Evolutionary conservation across 805 yeast species (phyloP).

Genomic region (Kluyveromyces nonfermentans): DNA sequence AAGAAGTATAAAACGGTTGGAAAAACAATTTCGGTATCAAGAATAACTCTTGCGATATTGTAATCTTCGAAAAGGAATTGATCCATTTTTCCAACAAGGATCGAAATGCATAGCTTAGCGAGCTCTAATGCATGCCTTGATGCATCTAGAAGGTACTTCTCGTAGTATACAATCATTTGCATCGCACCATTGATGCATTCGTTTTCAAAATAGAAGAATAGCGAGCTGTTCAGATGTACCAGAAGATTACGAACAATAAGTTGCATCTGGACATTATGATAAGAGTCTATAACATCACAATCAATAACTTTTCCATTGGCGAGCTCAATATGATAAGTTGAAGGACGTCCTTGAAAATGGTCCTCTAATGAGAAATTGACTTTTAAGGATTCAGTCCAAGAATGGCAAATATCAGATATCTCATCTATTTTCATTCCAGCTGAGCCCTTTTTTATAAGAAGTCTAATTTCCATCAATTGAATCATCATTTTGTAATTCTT

Average conservation of each 20-base stretch:
- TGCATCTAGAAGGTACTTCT: not conserved
- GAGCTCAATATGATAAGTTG: not conserved
- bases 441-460: constrained; percentile 1
- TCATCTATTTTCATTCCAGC: not conserved
- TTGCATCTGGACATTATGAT: constrained; percentile 1
- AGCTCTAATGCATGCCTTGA: not conserved
- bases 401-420: not conserved
- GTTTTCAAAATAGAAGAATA: constrained; percentile 2
- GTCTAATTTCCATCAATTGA: not conserved
- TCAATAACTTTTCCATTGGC: not conserved
- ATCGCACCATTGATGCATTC: not conserved
- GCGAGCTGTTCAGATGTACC: not conserved
- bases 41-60: not conserved
- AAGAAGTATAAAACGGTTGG: constrained; percentile 2
- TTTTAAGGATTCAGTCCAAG: not conserved
- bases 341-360: not conserved
- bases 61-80: not conserved
- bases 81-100: constrained; percentile 1
- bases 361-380: constrained; percentile 1
- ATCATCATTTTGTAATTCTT: constrained; percentile 1
- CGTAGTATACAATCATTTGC: not conserved
- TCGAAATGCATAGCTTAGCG: not conserved
- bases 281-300: constrained; percentile 3
- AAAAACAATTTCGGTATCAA: constrained; percentile 1
- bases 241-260: not conserved